Conservation (phyloP, 331 rosid genomes). For the Cucumis variabilis region DNA sequence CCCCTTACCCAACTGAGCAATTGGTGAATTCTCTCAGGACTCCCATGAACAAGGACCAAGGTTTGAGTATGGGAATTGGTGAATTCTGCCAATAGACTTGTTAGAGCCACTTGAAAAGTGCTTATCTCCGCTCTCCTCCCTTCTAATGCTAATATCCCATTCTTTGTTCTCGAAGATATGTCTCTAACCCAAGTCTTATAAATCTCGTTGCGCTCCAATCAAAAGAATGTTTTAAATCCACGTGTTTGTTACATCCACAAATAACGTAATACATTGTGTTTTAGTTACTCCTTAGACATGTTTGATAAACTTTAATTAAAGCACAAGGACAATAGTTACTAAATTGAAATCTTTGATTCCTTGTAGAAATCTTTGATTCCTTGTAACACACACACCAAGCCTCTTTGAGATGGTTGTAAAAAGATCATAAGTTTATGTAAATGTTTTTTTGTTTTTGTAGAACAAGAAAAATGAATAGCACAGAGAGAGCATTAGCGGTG, state of each 20-base stretch:
- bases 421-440: background rate
- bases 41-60: too few relatives aligned
- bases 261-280: background rate
- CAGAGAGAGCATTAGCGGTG: slow-evolving; percentile 82
- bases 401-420: background rate
- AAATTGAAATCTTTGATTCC: background rate
- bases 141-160: too few relatives aligned
- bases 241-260: background rate
- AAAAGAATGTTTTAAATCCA: background rate
- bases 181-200: background rate
- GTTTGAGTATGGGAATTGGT: too few relatives aligned
- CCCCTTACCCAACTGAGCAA: background rate
- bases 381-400: background rate
- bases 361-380: background rate
- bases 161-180: too few relatives aligned
- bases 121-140: too few relatives aligned
- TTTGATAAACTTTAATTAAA: background rate
- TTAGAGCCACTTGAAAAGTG: too few relatives aligned
- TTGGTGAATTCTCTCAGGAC: too few relatives aligned
- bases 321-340: background rate
- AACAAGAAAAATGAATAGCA: slow-evolving; percentile 46
- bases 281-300: background rate
- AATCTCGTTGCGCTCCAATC: background rate
- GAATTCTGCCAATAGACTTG: too few relatives aligned
- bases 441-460: slow-evolving; percentile 42